A percentile compares a stretch with the other conserved stretches of the same genome.
Conservation (phyloP, 331 rosid species). For the Prunus yedoensis region DNA sequence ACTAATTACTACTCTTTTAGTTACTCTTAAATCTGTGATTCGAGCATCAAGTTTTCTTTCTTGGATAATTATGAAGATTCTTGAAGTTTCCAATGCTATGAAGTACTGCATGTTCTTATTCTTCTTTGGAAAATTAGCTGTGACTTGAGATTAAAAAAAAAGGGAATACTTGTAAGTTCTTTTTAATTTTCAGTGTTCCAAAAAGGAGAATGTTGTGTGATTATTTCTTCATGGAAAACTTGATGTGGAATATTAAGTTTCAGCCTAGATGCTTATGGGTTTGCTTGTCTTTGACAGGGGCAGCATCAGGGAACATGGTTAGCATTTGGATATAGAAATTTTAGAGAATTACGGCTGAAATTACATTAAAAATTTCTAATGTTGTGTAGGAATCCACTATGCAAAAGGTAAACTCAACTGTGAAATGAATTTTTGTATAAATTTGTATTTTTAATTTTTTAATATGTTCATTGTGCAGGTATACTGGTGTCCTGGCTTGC, state of each 20-base stretch:
- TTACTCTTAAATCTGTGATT: neutral
- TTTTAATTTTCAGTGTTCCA: neutral
- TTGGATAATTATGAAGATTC: neutral
- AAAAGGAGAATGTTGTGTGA: neutral
- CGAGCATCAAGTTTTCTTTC: neutral
- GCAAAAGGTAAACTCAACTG: too few species aligned
- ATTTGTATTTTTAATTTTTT: too few species aligned
- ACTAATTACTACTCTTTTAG: neutral
- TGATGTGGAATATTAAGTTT: neutral
- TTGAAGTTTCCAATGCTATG: neutral
- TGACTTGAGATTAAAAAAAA: neutral
- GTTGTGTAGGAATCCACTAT: too few species aligned
- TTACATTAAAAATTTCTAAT: too few species aligned
- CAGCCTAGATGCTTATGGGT: too few species aligned
- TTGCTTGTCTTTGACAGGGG: conserved; percentile 8
- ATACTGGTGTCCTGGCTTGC: conserved; percentile 17
- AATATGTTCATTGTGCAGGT: conserved; percentile 19
- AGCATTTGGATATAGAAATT: conserved; percentile 1
- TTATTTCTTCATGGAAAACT: neutral
- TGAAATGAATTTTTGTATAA: too few species aligned
- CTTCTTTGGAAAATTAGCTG: neutral
- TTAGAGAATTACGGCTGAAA: neutral
- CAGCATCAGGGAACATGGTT: conserved; percentile 3
- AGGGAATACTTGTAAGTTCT: neutral
- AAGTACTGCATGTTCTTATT: neutral